Conservation (phyloP, 306 rosid genomes). For the Rubus parviflorus region DNA sequence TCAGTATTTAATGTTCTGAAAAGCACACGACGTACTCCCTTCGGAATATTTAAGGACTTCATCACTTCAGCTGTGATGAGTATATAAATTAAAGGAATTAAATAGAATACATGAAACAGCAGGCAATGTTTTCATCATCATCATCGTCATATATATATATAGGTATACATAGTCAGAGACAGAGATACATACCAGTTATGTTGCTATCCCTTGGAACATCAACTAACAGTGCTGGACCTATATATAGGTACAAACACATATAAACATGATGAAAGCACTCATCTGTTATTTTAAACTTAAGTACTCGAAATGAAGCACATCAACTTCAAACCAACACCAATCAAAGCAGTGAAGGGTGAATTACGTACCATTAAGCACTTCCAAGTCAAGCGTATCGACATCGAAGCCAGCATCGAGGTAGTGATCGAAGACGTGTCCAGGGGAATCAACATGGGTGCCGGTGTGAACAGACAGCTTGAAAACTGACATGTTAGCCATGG, state of each 20-base stretch:
- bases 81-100: not conserved
- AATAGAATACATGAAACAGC: too few species aligned
- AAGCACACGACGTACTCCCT: conserved; percentile 67
- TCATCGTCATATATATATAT: not conserved
- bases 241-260: not conserved
- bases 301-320: not conserved
- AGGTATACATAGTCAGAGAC: too few species aligned
- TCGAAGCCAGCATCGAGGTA: conserved; percentile 87
- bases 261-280: too few species aligned
- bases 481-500: conserved; percentile 52
- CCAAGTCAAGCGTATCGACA: conserved; percentile 69
- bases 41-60: conserved; percentile 68
- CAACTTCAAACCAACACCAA: not conserved
- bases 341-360: not conserved
- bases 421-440: conserved; percentile 72
- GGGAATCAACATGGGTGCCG: conserved; percentile 89
- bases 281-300: too few species aligned
- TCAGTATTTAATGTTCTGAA: conserved; percentile 51
- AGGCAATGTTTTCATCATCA: not conserved
- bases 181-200: conserved; percentile 64
- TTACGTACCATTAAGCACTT: conserved; percentile 61
- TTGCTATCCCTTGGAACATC: conserved; percentile 80
- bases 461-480: conserved; percentile 72
- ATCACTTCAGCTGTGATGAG: conserved; percentile 65
- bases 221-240: conserved; percentile 71